Percentiles rank a stretch among this genome's conserved stretches.
Conservation (phyloP, 352 stramenopile species). For the Peronosclerospora sorghi region DNA sequence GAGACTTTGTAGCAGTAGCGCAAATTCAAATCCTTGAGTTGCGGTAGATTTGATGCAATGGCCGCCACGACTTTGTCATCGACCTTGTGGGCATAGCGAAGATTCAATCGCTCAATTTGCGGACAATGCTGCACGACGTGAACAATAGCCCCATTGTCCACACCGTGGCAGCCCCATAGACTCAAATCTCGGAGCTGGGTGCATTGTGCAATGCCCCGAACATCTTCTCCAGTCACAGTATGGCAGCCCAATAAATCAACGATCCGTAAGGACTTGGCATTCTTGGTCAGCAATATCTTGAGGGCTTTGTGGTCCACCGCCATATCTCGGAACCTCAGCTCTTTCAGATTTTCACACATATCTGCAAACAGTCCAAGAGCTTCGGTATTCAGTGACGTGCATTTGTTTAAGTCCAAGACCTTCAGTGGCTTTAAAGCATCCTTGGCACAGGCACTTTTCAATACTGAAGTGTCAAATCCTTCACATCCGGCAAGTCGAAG, state of each 20-base stretch:
- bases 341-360: constrained; percentile 35
- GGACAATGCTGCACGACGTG: constrained; percentile 38
- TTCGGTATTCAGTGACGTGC: constrained; percentile 27
- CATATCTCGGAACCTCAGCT: constrained; percentile 68
- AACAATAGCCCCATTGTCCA: constrained; percentile 57
- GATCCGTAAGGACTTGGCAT: constrained; percentile 37
- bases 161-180: constrained; percentile 68
- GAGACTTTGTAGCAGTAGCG: constrained; percentile 84
- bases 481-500: constrained; percentile 47
- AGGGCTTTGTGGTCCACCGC: constrained; percentile 42
- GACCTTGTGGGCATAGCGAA: constrained; percentile 80
- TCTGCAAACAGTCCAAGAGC: constrained; percentile 31
- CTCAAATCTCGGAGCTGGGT: constrained; percentile 42
- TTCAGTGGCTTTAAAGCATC: constrained; percentile 28
- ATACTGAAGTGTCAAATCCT: constrained; percentile 27
- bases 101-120: constrained; percentile 43
- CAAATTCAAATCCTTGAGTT: constrained; percentile 62
- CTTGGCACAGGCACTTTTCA: constrained; percentile 17
- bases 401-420: constrained; percentile 57
- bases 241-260: constrained; percentile 74
- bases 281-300: constrained; percentile 31
- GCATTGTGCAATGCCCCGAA: constrained; percentile 35
- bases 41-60: constrained; percentile 31
- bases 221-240: constrained; percentile 41
- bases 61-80: constrained; percentile 59